Conservation (phyloP, 164 flowering plant genomes). For the Euptelea pleiosperma region DNA sequence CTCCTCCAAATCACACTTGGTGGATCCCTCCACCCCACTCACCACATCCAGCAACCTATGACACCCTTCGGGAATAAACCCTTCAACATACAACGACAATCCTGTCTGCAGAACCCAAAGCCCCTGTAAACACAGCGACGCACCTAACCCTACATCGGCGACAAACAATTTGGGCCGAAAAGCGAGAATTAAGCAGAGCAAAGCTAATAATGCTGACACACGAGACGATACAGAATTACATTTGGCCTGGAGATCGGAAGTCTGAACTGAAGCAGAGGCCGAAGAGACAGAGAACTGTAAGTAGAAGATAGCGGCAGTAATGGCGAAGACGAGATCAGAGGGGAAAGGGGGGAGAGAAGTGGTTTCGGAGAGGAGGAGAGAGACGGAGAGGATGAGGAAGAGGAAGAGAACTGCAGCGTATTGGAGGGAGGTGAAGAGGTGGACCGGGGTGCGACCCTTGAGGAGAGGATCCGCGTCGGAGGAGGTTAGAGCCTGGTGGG, state of each 20-base stretch:
- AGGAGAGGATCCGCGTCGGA: constrained; percentile 68
- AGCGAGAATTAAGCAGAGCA: constrained; percentile 54
- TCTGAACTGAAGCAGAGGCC: constrained; percentile 50
- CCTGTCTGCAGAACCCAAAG: constrained; percentile 87
- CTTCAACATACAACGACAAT: constrained; percentile 77
- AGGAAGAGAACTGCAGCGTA: constrained; percentile 63
- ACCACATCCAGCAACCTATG: constrained; percentile 78
- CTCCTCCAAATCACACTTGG: constrained; percentile 86
- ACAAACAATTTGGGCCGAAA: constrained; percentile 50
- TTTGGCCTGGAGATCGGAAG: constrained; percentile 67
- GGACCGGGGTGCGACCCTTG: constrained; percentile 75
- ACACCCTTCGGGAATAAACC: constrained; percentile 90
- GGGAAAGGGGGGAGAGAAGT: constrained; percentile 66
- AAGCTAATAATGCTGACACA: constrained; percentile 48
- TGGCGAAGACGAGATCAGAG: constrained; percentile 60
- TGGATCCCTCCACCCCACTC: constrained; percentile 83
- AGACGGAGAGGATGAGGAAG: constrained; percentile 59
- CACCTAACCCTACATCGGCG: constrained; percentile 61
- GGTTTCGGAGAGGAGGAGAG: constrained; percentile 58
- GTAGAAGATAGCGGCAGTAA: constrained; percentile 60
- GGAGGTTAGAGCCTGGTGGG: constrained; percentile 53
- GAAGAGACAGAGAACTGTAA: constrained; percentile 52
- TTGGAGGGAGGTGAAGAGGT: constrained; percentile 73
- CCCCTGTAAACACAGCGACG: constrained; percentile 62
- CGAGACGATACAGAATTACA: constrained; percentile 55